A percentile compares a stretch with the other conserved stretches of the same genome.
These are phyloP conservation scores for Calonectria pteridis DNA, from an alignment of 2,329 filamentous ascomycete species.

Conservation along the genomic window DNA sequence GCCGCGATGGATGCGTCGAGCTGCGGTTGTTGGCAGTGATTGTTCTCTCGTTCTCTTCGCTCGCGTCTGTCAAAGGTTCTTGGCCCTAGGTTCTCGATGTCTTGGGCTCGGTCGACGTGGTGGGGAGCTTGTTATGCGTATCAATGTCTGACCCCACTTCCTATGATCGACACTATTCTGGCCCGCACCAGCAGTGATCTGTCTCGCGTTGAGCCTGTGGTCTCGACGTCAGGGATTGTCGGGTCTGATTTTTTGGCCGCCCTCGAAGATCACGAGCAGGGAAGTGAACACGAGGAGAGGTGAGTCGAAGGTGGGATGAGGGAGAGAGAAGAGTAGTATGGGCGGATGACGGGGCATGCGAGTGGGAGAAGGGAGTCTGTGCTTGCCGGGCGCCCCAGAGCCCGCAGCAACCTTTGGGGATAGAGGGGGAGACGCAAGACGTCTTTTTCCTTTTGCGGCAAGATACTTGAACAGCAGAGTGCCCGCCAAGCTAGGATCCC, in stretches of 20 bases:
- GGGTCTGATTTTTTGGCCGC: constrained; percentile 23
- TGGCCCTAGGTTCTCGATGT: background rate
- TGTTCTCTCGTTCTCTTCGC: background rate
- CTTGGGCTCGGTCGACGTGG: background rate
- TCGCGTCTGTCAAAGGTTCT: background rate
- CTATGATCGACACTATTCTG: background rate
- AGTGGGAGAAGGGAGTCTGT: constrained; percentile 13
- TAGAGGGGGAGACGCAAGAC: background rate
- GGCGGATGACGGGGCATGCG: constrained; percentile 3
- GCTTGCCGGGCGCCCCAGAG: constrained; percentile 3
- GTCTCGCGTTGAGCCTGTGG: background rate
- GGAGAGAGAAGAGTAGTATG: constrained; percentile 9
- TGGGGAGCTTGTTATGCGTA: constrained; percentile 2
- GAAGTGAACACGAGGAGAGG: background rate
- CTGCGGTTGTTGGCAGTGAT: background rate
- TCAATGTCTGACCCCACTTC: background rate
- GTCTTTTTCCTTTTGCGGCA: constrained; percentile 19
- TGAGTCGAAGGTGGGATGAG: background rate
- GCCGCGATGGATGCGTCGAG: constrained; percentile 1
- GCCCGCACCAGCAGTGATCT: background rate
- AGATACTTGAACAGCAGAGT: background rate
- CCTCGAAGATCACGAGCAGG: background rate
- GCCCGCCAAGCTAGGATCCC: constrained; percentile 4
- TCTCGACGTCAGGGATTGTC: background rate
- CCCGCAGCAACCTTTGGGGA: background rate